phyloP scores from a whole-genome alignment of 31 red algal species.

The Asparagopsis taxiformis region DNA sequence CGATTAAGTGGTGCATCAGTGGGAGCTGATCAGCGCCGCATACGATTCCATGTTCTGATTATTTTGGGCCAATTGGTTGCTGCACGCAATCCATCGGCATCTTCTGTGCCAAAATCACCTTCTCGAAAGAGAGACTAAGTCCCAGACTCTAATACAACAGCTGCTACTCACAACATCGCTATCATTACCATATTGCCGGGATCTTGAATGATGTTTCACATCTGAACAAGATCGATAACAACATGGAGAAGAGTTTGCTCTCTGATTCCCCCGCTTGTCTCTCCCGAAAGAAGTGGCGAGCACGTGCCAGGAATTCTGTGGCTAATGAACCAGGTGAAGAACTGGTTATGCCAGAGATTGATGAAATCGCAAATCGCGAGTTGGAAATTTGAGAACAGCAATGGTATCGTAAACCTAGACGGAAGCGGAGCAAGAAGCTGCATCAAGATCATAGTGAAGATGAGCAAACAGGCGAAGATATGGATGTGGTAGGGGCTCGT shows the following conservation, averaged over 20 bases:
- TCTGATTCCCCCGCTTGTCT: slow-evolving; percentile 56
- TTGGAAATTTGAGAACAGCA: slow-evolving; percentile 53
- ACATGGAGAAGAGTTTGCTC: slow-evolving; percentile 54
- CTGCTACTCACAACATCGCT: slow-evolving; percentile 1
- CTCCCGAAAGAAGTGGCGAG: slow-evolving; percentile 5
- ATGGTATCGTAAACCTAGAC: background rate
- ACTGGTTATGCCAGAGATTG: slow-evolving; percentile 36
- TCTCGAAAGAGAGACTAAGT: background rate
- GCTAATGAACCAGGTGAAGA: slow-evolving; percentile 11
- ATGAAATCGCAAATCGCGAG: slow-evolving; percentile 63
- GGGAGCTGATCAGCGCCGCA: slow-evolving; percentile 14
- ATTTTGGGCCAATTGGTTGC: background rate
- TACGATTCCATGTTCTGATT: slow-evolving; percentile 21
- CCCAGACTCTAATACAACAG: background rate
- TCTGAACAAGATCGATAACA: slow-evolving; percentile 12
- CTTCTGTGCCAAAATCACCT: background rate
- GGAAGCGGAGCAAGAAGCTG: slow-evolving; percentile 4
- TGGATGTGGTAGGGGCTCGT: background rate
- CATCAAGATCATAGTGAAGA: background rate
- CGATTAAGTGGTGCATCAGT: slow-evolving; percentile 22
- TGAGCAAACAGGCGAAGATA: slow-evolving; percentile 4
- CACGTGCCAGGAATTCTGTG: slow-evolving; percentile 23
- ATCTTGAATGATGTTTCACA: slow-evolving; percentile 1
- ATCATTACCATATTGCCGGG: slow-evolving; percentile 1
- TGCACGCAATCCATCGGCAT: background rate